Evolutionary conservation across 2,329 filamentous ascomycete genomes (phyloP).

Genomic region (Myriangium duriaei): DNA sequence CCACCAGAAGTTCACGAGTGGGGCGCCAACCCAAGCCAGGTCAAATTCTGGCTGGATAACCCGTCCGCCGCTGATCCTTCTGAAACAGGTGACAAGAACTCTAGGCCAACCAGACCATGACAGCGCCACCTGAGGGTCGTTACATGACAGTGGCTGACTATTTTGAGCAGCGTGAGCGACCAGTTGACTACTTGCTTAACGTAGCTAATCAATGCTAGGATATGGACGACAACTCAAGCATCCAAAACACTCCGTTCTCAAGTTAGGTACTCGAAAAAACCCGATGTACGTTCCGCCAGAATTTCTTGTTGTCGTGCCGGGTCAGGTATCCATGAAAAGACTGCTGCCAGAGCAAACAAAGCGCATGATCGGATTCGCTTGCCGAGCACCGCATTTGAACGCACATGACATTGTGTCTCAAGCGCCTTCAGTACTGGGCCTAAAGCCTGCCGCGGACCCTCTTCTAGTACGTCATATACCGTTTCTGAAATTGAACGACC

Average conservation of each 20-base stretch:
- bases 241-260: too few relatives aligned
- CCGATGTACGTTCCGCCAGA: constrained; percentile 58
- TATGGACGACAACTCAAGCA: too few relatives aligned
- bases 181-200: too few relatives aligned
- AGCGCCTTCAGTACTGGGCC: background rate
- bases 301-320: constrained; percentile 48
- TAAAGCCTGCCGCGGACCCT: background rate
- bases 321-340: constrained; percentile 50
- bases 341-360: constrained; percentile 49
- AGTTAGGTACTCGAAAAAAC: constrained; percentile 45
- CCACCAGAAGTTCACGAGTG: background rate
- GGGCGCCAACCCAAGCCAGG: background rate
- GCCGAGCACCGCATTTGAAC: constrained; percentile 53
- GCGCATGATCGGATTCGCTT: constrained; percentile 61
- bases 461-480: too few relatives aligned
- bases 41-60: background rate
- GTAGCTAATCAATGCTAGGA: too few relatives aligned
- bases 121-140: background rate
- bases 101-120: too few relatives aligned
- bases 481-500: too few relatives aligned
- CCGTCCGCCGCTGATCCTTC: too few relatives aligned
- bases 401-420: constrained; percentile 45
- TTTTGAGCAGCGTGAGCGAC: background rate
- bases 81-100: too few relatives aligned
- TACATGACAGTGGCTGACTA: background rate